Evolutionary conservation across 371 early-diverging fungal genomes (phyloP).

Genomic region (Gilbertella persicaria): DNA sequence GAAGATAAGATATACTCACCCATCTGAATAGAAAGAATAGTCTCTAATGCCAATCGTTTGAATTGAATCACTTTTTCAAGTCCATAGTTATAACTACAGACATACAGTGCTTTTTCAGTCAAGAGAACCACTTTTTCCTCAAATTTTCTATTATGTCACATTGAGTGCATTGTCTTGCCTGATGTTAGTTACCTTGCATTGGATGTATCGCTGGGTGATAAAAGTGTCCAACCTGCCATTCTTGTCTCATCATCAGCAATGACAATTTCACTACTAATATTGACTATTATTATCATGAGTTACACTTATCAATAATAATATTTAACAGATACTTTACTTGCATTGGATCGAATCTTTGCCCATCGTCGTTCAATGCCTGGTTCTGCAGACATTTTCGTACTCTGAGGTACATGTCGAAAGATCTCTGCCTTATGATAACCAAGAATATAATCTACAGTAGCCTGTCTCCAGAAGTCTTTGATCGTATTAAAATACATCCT

Average conservation of each 20-base stretch:
- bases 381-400: constrained; percentile 50
- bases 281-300: constrained; percentile 40
- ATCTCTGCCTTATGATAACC: constrained; percentile 53
- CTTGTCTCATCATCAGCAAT: constrained; percentile 59
- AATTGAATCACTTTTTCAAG: constrained; percentile 75
- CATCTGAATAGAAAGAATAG: constrained; percentile 58
- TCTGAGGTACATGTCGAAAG: constrained; percentile 47
- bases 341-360: constrained; percentile 51
- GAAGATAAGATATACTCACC: constrained; percentile 60
- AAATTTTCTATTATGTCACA: constrained; percentile 31
- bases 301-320: too few species aligned
- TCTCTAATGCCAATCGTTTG: constrained; percentile 59
- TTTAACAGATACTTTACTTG: constrained; percentile 46
- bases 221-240: constrained; percentile 63
- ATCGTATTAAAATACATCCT: constrained; percentile 73
- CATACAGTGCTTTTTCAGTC: constrained; percentile 68
- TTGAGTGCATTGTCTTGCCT: background rate
- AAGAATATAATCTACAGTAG: constrained; percentile 50
- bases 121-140: constrained; percentile 75
- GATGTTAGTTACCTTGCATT: constrained; percentile 3
- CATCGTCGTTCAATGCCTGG: constrained; percentile 55
- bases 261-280: constrained; percentile 60
- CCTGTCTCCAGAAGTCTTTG: constrained; percentile 66
- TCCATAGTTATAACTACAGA: constrained; percentile 74
- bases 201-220: constrained; percentile 46